Conservation (phyloP, 805 yeast species). For the Candida corydali region DNA sequence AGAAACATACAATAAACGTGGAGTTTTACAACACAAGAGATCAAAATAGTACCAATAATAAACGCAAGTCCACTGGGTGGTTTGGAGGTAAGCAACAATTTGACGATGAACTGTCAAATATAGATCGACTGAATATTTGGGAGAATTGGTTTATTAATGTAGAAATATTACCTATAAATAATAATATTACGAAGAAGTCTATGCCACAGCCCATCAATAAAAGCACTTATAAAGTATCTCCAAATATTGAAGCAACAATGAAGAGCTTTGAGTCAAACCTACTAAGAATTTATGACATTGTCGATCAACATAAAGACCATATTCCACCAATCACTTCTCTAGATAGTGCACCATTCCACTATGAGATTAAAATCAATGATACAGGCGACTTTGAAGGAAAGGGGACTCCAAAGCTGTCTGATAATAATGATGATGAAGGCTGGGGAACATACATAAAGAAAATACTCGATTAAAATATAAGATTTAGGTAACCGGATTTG, state of each 20-base stretch:
- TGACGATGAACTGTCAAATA: constrained; percentile 1
- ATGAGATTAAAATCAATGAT: constrained; percentile 23
- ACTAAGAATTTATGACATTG: constrained; percentile 45
- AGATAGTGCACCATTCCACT: constrained; percentile 64
- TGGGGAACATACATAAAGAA: constrained; percentile 45
- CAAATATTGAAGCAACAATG: constrained; percentile 21
- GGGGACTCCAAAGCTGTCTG: not conserved
- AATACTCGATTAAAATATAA: constrained; percentile 31
- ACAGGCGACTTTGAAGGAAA: constrained; percentile 5
- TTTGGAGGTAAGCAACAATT: constrained; percentile 32
- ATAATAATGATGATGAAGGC: constrained; percentile 23
- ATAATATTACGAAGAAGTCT: constrained; percentile 4
- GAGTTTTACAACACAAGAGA: constrained; percentile 32
- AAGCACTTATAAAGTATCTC: not conserved
- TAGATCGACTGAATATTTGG: constrained; percentile 37
- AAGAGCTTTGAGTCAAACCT: constrained; percentile 39
- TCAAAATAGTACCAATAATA: not conserved
- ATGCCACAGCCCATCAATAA: constrained; percentile 1
- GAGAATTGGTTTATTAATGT: constrained; percentile 65
- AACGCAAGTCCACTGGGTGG: constrained; percentile 50
- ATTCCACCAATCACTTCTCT: constrained; percentile 71
- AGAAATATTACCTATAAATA: constrained; percentile 34
- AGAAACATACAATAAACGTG: constrained; percentile 29
- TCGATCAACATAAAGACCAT: constrained; percentile 56
- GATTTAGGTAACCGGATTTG: too few relatives aligned